phyloP scores from a whole-genome alignment of 2,329 filamentous ascomycete genomes.

The Ascocoryne sarcoides region DNA sequence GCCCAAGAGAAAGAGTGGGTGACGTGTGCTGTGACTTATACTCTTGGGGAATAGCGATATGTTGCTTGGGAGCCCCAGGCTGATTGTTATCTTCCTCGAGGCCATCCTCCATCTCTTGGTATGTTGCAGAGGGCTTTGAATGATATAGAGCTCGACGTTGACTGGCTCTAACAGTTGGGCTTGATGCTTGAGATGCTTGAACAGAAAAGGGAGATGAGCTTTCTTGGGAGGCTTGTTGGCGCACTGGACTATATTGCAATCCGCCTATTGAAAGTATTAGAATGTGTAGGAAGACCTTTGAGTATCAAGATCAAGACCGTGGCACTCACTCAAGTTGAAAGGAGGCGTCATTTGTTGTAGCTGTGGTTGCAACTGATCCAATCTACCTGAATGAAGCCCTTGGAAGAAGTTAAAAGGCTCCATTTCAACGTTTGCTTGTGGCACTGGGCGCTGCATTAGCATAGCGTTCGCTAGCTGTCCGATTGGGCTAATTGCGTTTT shows the following conservation, averaged over 20 bases:
- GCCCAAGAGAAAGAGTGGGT: slow-evolving; percentile 13
- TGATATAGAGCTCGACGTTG: slow-evolving; percentile 17
- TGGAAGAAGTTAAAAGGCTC: slow-evolving; percentile 11
- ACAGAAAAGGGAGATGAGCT: slow-evolving; percentile 20
- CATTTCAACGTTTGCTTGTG: slow-evolving; percentile 3
- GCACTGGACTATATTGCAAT: slow-evolving; percentile 13
- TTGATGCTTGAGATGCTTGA: slow-evolving; percentile 18
- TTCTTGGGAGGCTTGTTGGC: slow-evolving; percentile 1
- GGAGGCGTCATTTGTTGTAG: slow-evolving; percentile 24
- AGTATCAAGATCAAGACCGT: not conserved
- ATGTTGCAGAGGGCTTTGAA: not conserved
- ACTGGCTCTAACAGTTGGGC: slow-evolving; percentile 22
- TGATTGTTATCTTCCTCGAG: slow-evolving; percentile 1
- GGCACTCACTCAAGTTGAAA: slow-evolving; percentile 22
- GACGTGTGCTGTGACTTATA: slow-evolving; percentile 4
- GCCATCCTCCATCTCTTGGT: not conserved
- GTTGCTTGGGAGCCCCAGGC: slow-evolving; percentile 10
- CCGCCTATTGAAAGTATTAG: slow-evolving; percentile 19
- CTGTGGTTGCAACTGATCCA: slow-evolving; percentile 18
- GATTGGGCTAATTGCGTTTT: slow-evolving; percentile 11
- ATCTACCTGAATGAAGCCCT: slow-evolving; percentile 7
- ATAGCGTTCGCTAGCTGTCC: slow-evolving; percentile 20
- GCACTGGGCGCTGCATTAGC: slow-evolving; percentile 14
- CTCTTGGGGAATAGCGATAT: slow-evolving; percentile 1
- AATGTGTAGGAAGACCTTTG: not conserved